A percentile compares a stretch with the other conserved stretches of the same genome.
phyloP scores from a whole-genome alignment of 2,329 filamentous ascomycete genomes.

The Magnaporthiopsis incrustans region DNA sequence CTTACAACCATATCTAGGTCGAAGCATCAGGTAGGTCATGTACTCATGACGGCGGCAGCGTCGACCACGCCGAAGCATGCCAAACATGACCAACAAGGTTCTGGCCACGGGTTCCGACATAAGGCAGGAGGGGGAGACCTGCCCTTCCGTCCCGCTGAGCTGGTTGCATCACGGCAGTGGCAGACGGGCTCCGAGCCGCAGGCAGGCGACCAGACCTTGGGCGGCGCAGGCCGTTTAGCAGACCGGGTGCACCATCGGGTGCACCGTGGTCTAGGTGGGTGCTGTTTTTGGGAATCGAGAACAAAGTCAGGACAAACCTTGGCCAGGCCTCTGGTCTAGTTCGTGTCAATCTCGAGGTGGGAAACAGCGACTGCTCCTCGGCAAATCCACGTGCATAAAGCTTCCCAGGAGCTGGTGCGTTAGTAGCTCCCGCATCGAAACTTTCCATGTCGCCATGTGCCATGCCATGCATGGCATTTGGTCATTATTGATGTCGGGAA shows the following conservation, averaged over 20 bases:
- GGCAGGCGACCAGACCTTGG: no score
- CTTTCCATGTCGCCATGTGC: background rate
- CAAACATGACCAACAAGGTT: background rate
- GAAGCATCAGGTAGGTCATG: background rate
- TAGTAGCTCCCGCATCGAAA: background rate
- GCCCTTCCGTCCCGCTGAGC: background rate
- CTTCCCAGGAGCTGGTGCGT: background rate
- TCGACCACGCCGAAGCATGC: background rate
- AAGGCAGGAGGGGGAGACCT: background rate
- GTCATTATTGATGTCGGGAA: background rate
- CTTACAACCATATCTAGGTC: background rate
- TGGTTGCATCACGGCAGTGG: background rate
- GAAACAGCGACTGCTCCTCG: background rate
- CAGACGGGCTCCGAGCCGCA: background rate
- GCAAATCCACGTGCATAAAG: background rate
- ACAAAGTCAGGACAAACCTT: background rate
- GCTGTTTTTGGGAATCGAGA: background rate
- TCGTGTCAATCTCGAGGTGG: background rate
- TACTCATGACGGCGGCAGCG: background rate
- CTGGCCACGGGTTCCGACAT: background rate
- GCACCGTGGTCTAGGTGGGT: background rate
- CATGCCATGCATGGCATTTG: background rate
- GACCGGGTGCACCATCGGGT: background rate
- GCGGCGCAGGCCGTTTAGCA: background rate
- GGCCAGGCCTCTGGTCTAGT: background rate